Evolutionary conservation across 176 grass and related monocot genomes (phyloP).

Genomic region (Tuctoria greenei): DNA sequence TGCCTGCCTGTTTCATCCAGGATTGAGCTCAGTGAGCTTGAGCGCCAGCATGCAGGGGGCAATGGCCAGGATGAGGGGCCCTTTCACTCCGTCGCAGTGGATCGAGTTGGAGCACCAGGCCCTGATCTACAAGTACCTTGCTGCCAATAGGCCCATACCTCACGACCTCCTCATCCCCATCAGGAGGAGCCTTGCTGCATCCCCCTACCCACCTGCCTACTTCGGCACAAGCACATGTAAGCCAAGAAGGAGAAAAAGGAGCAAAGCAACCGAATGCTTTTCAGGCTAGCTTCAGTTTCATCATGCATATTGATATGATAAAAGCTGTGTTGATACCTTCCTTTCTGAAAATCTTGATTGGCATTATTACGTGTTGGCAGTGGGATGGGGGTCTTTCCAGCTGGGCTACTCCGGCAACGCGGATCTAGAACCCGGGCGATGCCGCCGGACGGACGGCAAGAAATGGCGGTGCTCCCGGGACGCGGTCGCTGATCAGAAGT

Average conservation of each 20-base stretch:
- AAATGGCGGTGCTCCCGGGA: slow-evolving; percentile 99
- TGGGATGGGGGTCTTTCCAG: slow-evolving; percentile 87
- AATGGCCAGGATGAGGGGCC: slow-evolving; percentile 70
- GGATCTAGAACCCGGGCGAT: slow-evolving; percentile 93
- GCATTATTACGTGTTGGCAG: slow-evolving; percentile 41
- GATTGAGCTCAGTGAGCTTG: slow-evolving; percentile 58
- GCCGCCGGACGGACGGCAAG: slow-evolving; percentile 95
- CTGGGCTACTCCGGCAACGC: slow-evolving; percentile 78
- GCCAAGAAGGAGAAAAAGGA: slow-evolving; percentile 30
- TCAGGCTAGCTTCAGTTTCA: slow-evolving; percentile 31
- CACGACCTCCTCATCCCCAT: slow-evolving; percentile 71
- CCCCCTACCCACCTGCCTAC: slow-evolving; percentile 65
- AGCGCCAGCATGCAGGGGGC: slow-evolving; percentile 64
- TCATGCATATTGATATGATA: slow-evolving; percentile 39
- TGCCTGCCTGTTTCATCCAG: slow-evolving; percentile 21
- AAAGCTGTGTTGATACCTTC: slow-evolving; percentile 24
- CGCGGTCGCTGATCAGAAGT: slow-evolving; percentile 95
- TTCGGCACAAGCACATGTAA: slow-evolving; percentile 76
- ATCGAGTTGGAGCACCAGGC: slow-evolving; percentile 96
- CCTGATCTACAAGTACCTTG: slow-evolving; percentile 91
- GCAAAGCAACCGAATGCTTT: slow-evolving; percentile 28
- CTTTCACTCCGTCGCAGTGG: slow-evolving; percentile 96
- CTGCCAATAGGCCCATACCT: slow-evolving; percentile 77
- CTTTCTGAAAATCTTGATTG: slow-evolving; percentile 48
- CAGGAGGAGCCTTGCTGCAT: slow-evolving; percentile 66